Evolutionary conservation across 345 rosid genomes (phyloP).

Genomic region (Rhizophora apiculata): DNA sequence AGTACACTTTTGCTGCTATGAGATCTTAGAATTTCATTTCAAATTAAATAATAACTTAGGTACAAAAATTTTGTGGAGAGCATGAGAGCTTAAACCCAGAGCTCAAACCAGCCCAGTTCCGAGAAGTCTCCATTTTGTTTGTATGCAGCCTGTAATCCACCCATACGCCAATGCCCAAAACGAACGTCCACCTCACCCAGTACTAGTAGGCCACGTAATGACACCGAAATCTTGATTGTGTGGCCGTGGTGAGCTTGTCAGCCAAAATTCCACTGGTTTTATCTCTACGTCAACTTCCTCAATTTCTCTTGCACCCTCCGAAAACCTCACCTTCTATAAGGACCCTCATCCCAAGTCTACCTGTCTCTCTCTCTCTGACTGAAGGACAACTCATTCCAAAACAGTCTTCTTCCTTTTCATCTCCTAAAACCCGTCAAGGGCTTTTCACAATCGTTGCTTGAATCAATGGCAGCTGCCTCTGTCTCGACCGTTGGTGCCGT

Average conservation of each 20-base stretch:
- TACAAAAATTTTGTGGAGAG: conserved; percentile 4
- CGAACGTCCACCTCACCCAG: conserved; percentile 22
- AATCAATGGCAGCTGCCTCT: conserved; percentile 37
- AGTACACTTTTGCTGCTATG: too few species aligned
- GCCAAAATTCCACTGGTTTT: conserved; percentile 11
- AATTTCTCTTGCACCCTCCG: conserved; percentile 2
- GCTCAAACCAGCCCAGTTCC: conserved; percentile 11
- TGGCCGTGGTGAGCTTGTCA: conserved; percentile 25
- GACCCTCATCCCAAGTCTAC: neutral
- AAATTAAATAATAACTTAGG: too few species aligned
- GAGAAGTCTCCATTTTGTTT: conserved; percentile 33
- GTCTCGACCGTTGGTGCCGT: conserved; percentile 38
- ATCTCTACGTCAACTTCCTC: too few species aligned
- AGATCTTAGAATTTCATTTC: too few species aligned
- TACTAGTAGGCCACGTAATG: conserved; percentile 15
- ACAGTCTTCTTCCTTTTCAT: conserved; percentile 20
- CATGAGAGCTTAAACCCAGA: conserved; percentile 8
- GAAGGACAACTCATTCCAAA: conserved; percentile 2
- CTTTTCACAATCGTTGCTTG: conserved; percentile 7
- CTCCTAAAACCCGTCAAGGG: neutral
- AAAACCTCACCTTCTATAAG: conserved; percentile 8
- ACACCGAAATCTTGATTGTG: conserved; percentile 14
- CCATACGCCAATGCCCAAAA: neutral
- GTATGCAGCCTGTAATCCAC: neutral
- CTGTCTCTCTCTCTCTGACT: neutral